These are phyloP conservation scores for Alternaria sp. DNA, from an alignment of 2,329 filamentous ascomycete species.

Conservation along the genomic window DNA sequence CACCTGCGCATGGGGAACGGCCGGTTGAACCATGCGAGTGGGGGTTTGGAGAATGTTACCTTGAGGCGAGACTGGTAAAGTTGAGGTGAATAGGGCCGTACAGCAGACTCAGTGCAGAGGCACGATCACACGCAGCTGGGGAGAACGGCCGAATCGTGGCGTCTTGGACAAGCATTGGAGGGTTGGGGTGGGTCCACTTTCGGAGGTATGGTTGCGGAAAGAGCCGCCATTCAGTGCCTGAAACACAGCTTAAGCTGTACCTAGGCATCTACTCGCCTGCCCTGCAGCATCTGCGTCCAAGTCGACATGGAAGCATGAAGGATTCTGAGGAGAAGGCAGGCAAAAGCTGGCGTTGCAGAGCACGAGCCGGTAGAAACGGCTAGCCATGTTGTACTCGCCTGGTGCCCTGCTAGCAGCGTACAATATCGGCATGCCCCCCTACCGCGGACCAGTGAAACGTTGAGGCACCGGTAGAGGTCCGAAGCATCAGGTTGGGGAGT, in stretches of 20 bases:
- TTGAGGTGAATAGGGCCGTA: slow-evolving; percentile 5
- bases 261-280: not conserved
- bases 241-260: slow-evolving; percentile 6
- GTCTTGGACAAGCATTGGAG: slow-evolving; percentile 6
- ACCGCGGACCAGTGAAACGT: slow-evolving; percentile 14
- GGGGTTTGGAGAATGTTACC: not conserved
- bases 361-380: slow-evolving; percentile 15
- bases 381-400: slow-evolving; percentile 10
- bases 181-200: slow-evolving; percentile 14
- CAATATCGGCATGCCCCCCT: slow-evolving; percentile 5
- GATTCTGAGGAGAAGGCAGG: not conserved
- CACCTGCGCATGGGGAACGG: slow-evolving; percentile 9
- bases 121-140: slow-evolving; percentile 1
- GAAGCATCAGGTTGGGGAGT: slow-evolving; percentile 3
- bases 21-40: not conserved
- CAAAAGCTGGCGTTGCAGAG: slow-evolving; percentile 8
- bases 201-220: slow-evolving; percentile 24
- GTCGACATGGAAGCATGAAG: not conserved
- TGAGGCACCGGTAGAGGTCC: slow-evolving; percentile 10
- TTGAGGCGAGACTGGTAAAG: not conserved
- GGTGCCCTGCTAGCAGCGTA: slow-evolving; percentile 8
- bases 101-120: not conserved
- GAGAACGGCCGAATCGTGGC: not conserved
- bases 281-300: not conserved
- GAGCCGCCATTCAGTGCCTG: slow-evolving; percentile 16